A percentile compares a stretch with the other conserved stretches of the same genome.
These are phyloP conservation scores for Taphrina wiesneri DNA, from an alignment of 1,139 yeast genomes.

Conservation along the genomic window DNA sequence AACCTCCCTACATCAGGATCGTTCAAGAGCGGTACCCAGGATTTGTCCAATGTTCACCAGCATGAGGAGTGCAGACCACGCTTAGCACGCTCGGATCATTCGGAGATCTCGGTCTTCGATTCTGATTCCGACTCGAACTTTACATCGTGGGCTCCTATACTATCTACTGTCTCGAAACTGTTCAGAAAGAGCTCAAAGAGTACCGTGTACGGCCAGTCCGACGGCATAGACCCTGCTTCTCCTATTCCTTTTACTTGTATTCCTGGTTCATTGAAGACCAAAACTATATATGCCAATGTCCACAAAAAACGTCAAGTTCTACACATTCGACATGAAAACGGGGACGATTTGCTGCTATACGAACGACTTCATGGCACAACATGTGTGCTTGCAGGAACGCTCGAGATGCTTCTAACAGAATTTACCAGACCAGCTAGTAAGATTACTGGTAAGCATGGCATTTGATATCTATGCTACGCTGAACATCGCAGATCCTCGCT, in stretches of 20 bases:
- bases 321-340: not conserved
- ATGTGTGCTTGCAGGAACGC: not conserved
- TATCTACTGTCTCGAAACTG: not conserved
- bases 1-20: not conserved
- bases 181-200: not conserved
- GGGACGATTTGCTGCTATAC: not conserved
- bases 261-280: not conserved
- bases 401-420: not conserved
- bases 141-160: not conserved
- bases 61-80: not conserved
- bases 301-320: not conserved
- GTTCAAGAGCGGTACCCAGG: too few relatives aligned
- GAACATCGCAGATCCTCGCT: not conserved
- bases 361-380: not conserved
- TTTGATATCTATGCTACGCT: not conserved
- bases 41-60: too few relatives aligned
- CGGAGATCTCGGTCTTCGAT: conserved; percentile 1
- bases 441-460: not conserved
- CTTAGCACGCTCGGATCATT: not conserved
- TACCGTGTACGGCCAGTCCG: not conserved
- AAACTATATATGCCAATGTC: not conserved
- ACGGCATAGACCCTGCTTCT: not conserved
- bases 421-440: not conserved
- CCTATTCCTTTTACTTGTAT: not conserved
- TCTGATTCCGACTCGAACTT: not conserved